A percentile compares a stretch with the other conserved stretches of the same genome.
These are phyloP conservation scores for Onygenales sp. DNA, from an alignment of 2,329 filamentous ascomycete species.

Conservation along the genomic window DNA sequence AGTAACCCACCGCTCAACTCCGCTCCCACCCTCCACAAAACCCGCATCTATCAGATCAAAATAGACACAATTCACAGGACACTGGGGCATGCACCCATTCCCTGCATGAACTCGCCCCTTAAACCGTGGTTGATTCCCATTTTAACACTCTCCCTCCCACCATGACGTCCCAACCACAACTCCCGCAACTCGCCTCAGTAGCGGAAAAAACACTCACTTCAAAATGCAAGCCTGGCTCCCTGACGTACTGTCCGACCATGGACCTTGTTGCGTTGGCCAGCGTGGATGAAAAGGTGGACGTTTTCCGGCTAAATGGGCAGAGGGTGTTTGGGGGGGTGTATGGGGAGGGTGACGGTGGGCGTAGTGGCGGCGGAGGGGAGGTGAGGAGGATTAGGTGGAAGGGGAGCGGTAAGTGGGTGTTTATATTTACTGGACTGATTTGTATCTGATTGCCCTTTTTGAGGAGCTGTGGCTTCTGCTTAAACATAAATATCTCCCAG, in stretches of 20 bases:
- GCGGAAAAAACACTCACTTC: conserved; percentile 31
- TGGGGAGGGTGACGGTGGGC: conserved; percentile 31
- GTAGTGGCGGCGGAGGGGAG: conserved; percentile 19
- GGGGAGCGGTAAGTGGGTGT: conserved; percentile 47
- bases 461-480: not conserved
- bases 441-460: not conserved
- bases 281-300: conserved; percentile 58
- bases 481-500: not conserved
- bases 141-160: not conserved
- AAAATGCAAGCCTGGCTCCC: conserved; percentile 38
- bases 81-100: not conserved
- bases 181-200: conserved; percentile 26
- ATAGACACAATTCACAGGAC: not conserved
- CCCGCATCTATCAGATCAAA: not conserved
- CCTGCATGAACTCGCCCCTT: not conserved
- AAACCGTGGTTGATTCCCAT: no score
- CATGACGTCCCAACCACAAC: not conserved
- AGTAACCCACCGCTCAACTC: no score
- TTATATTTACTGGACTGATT: conserved; percentile 3
- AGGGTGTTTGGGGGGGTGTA: conserved; percentile 46
- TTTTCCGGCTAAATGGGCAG: conserved; percentile 73
- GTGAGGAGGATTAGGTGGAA: conserved; percentile 52
- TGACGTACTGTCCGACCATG: conserved; percentile 74
- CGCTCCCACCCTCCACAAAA: not conserved
- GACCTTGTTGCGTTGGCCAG: conserved; percentile 67